phyloP scores from a whole-genome alignment of 768 basidiomycete species.

The Lentinula aciculospora region DNA sequence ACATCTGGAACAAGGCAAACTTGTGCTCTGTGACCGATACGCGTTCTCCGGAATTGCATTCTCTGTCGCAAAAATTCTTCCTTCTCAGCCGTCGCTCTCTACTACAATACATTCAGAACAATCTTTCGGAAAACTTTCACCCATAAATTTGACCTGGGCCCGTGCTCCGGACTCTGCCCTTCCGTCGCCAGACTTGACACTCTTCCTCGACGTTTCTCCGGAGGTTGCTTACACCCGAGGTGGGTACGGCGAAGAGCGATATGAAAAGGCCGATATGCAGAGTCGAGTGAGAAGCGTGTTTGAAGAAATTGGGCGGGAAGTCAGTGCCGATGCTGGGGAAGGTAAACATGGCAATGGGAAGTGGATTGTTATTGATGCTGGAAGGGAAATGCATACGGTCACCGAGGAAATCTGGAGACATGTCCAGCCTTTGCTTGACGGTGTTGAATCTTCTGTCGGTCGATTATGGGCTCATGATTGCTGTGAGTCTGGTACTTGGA shows the following conservation, averaged over 20 bases:
- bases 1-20: constrained; percentile 56
- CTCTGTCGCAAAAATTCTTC: constrained; percentile 61
- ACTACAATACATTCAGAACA: neutral
- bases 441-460: constrained; percentile 34
- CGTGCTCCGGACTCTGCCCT: constrained; percentile 80
- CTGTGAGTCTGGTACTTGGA: neutral
- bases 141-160: constrained; percentile 53
- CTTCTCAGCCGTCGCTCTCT: constrained; percentile 34
- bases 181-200: constrained; percentile 80
- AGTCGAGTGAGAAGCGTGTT: constrained; percentile 57
- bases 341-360: constrained; percentile 12
- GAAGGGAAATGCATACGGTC: constrained; percentile 42
- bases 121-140: neutral
- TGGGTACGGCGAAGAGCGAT: constrained; percentile 84
- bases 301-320: constrained; percentile 48
- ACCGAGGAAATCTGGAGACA: constrained; percentile 48
- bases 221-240: constrained; percentile 62
- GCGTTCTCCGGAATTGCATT: constrained; percentile 97
- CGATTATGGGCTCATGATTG: constrained; percentile 39
- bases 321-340: constrained; percentile 20
- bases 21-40: constrained; percentile 88
- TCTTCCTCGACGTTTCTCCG: constrained; percentile 83
- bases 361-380: constrained; percentile 62
- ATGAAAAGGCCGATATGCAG: constrained; percentile 80
- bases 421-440: constrained; percentile 36